Conservation (phyloP, 176 grass and related monocot species). For the Alopecurus myosuroides region DNA sequence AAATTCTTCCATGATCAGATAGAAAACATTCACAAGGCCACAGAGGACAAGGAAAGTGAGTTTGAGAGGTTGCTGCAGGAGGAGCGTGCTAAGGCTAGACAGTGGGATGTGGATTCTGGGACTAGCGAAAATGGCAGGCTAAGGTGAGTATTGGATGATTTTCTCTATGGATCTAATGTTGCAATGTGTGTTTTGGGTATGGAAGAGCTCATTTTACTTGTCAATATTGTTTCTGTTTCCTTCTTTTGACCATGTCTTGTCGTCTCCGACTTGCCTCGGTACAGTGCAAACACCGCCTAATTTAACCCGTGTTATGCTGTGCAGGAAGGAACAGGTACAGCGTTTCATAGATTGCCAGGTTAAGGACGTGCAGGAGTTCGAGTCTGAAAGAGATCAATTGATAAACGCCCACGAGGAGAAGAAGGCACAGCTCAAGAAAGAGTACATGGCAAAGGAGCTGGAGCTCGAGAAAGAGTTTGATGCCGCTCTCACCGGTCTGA, state of each 20-base stretch:
- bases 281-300: not conserved
- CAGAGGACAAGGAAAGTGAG: conserved; percentile 57
- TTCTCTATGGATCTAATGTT: not conserved
- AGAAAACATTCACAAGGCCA: conserved; percentile 57
- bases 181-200: not conserved
- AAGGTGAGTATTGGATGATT: conserved; percentile 38
- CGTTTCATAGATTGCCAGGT: conserved; percentile 67
- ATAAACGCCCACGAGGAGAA: conserved; percentile 52
- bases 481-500: conserved; percentile 46
- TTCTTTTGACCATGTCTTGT: no score
- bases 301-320: not conserved
- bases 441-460: conserved; percentile 63
- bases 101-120: conserved; percentile 56
- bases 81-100: conserved; percentile 56
- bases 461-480: conserved; percentile 61
- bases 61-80: conserved; percentile 74
- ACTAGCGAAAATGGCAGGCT: conserved; percentile 48
- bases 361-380: conserved; percentile 72
- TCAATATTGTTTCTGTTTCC: not conserved
- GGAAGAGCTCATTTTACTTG: not conserved
- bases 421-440: conserved; percentile 44
- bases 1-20: conserved; percentile 78
- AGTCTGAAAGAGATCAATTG: conserved; percentile 49
- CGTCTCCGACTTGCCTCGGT: not conserved
- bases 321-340: conserved; percentile 67